These are phyloP conservation scores for Betula pendula DNA, from an alignment of 306 rosid species.

Conservation along the genomic window DNA sequence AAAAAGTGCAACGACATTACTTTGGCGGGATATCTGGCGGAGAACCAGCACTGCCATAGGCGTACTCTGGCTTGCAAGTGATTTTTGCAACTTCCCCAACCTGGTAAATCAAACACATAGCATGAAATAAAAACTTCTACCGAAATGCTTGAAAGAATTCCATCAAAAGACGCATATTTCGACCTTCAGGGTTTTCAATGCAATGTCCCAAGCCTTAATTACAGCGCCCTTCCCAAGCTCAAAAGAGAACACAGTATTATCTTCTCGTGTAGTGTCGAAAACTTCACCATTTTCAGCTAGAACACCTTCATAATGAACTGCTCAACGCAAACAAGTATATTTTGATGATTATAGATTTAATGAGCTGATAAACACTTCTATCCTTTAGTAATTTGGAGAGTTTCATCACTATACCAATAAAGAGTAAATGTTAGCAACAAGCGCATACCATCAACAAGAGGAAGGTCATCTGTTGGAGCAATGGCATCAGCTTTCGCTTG, in stretches of 20 bases:
- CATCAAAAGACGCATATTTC: constrained; percentile 5
- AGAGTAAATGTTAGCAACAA: background rate
- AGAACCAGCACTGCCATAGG: constrained; percentile 91
- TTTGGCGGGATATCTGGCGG: constrained; percentile 96
- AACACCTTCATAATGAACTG: constrained; percentile 90
- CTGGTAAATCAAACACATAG: constrained; percentile 38
- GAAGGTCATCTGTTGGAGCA: constrained; percentile 79
- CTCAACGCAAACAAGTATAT: constrained; percentile 27
- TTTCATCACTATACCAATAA: background rate
- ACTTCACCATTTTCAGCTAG: constrained; percentile 84
- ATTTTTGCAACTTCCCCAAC: constrained; percentile 90
- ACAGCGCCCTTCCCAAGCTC: constrained; percentile 91
- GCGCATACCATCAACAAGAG: constrained; percentile 82
- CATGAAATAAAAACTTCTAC: constrained; percentile 17
- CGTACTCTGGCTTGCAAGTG: constrained; percentile 91
- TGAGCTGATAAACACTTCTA: constrained; percentile 1
- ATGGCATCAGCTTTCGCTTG: constrained; percentile 74
- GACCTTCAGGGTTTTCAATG: constrained; percentile 94
- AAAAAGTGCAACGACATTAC: constrained; percentile 38
- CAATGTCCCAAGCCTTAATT: constrained; percentile 95
- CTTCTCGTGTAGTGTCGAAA: constrained; percentile 90
- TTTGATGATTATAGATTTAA: background rate
- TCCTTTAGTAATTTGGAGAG: background rate
- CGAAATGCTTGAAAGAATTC: background rate
- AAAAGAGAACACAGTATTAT: constrained; percentile 86